phyloP scores from a whole-genome alignment of 305 asterid species.

The Plantago coronopus region DNA sequence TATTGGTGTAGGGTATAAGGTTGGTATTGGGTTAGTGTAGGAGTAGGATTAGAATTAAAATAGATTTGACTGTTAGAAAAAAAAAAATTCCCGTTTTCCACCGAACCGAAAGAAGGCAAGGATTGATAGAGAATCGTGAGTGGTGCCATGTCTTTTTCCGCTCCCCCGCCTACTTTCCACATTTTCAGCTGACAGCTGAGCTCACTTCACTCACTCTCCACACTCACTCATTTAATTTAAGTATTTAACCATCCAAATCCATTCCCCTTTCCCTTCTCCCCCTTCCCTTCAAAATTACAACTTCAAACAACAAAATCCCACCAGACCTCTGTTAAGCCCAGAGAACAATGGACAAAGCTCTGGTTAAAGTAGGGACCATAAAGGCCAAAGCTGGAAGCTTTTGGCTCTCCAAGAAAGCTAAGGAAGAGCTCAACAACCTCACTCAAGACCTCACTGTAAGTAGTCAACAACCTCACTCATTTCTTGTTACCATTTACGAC shows the following conservation, averaged over 20 bases:
- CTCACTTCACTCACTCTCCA: no score
- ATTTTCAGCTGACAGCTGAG: not conserved
- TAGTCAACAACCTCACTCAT: not conserved
- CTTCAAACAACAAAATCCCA: no score
- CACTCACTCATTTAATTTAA: no score
- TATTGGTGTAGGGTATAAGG: no score
- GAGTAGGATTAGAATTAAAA: no score
- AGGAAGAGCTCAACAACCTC: conserved; percentile 58
- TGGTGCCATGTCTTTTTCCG: not conserved
- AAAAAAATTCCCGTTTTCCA: conserved; percentile 1
- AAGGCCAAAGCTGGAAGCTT: conserved; percentile 71
- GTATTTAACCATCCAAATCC: not conserved
- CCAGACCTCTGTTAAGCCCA: not conserved
- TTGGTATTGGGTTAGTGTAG: no score
- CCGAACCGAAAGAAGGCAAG: not conserved
- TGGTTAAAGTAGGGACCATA: conserved; percentile 53
- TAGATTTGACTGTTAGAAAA: no score
- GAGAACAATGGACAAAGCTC: conserved; percentile 55
- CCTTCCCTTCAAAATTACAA: not conserved
- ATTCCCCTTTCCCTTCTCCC: not conserved
- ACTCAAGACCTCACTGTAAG: conserved; percentile 55
- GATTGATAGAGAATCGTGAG: conserved; percentile 4
- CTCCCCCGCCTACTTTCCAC: not conserved
- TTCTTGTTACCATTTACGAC: conserved; percentile 2
- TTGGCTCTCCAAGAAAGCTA: conserved; percentile 74